Base-by-base conservation (phyloP, 345 rosid genomes). In the Aethionema arabicum region DNA sequence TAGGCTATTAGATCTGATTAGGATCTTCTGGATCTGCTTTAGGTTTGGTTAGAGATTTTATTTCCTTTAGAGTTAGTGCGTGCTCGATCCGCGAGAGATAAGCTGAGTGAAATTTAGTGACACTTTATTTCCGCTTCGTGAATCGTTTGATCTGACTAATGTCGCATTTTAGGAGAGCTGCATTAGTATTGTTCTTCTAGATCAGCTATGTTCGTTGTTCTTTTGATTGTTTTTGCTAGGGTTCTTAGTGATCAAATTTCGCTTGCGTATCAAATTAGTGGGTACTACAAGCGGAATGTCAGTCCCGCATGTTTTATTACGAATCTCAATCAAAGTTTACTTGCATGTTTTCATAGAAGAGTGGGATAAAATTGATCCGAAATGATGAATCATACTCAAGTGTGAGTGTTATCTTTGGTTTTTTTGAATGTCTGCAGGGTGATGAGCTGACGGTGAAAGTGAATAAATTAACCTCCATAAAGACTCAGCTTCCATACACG, bases 401-500 rank as follows among this genome's bases (percentile, higher is more conserved):
- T 40, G 36, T 2, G 29, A 8, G 30, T 48, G 45, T 59, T 27
- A 11, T 13, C 32, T 51, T 59, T 2, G 32, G 15, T 16, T 11
- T n/a, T 21, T 11, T 42, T 11, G 27, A 43, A 46, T 52, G 49
- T 43, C 13, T 74, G 69, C 79, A 93, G 97, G 90, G 97, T 35
- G 90, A 82, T 82, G 72, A 74, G 39, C 75, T 93, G 80, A 83
- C 66, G 58, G 97, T 93, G 70, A 90, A 93, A 71, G 97, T 93
- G 68, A 93, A 93, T 78, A 93, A 93, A 61, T 72, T 93, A 81
- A 90, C 90, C 21, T 93, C 99, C 58, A 84, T 77, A 36, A 93
- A 83, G 80, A 93, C 99, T 4, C 99, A 93, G 75, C 97, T 93
- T 67, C 99, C 99, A 27, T 93, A 87, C 72, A 73, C 97, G 8